A percentile compares a stretch with the other conserved stretches of the same genome.
Evolutionary conservation across 441 rosid species (phyloP).

Genomic region (Melianthus villosus): DNA sequence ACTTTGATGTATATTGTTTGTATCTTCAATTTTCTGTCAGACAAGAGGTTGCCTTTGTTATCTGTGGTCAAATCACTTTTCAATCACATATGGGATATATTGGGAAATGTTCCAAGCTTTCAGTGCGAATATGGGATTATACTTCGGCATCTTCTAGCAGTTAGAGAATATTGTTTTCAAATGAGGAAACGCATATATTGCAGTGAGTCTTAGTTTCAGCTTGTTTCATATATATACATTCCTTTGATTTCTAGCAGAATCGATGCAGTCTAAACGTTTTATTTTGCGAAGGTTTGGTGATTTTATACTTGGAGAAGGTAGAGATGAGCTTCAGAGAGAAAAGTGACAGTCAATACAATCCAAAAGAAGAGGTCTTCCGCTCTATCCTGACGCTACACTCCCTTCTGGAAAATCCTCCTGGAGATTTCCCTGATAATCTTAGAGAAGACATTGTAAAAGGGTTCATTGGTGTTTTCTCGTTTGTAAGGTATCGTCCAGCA

Average conservation of each 20-base stretch:
- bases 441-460: constrained; percentile 54
- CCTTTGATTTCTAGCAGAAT: constrained; percentile 4
- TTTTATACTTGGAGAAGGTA: constrained; percentile 62
- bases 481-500: constrained; percentile 68
- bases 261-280: constrained; percentile 7
- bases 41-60: constrained; percentile 38
- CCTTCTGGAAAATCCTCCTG: constrained; percentile 76
- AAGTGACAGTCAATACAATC: constrained; percentile 30
- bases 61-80: constrained; percentile 55
- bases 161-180: constrained; percentile 61
- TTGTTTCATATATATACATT: constrained; percentile 5
- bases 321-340: constrained; percentile 35
- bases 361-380: constrained; percentile 70
- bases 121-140: constrained; percentile 77
- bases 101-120: constrained; percentile 64
- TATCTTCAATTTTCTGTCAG: constrained; percentile 23
- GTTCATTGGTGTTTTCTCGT: constrained; percentile 53
- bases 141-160: constrained; percentile 56
- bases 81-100: constrained; percentile 53
- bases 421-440: constrained; percentile 59
- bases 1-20: too few relatives aligned
- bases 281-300: constrained; percentile 41
- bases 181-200: constrained; percentile 55
- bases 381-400: constrained; percentile 51
- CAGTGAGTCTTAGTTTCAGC: constrained; percentile 32